Evolutionary conservation across 2,329 filamentous ascomycete genomes (phyloP).

Genomic region (Didymella exigua): DNA sequence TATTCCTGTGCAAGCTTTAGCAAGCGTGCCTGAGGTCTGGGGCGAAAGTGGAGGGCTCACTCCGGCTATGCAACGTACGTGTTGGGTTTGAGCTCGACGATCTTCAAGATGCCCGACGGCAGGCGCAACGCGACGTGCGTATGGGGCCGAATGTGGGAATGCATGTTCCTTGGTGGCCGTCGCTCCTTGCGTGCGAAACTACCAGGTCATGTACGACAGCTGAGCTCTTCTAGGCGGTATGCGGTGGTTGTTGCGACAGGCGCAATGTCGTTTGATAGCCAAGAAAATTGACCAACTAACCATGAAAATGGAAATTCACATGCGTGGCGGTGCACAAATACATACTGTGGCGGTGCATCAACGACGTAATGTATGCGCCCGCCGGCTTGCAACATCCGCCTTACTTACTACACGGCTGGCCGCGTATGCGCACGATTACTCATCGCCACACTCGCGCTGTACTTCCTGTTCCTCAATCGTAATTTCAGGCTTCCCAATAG

Average conservation of each 20-base stretch:
- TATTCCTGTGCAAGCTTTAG: constrained; percentile 63
- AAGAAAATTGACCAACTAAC: neutral
- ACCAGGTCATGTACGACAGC: constrained; percentile 21
- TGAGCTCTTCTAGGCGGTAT: constrained; percentile 1
- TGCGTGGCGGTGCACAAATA: too few relatives aligned
- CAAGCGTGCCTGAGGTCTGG: neutral
- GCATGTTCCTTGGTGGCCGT: constrained; percentile 43
- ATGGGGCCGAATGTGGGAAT: constrained; percentile 56
- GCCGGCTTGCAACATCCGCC: constrained; percentile 1
- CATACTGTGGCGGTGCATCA: neutral
- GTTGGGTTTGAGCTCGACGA: constrained; percentile 65
- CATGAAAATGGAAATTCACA: constrained; percentile 10
- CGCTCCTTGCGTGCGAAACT: constrained; percentile 1
- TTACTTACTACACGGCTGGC: neutral
- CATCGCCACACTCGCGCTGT: neutral
- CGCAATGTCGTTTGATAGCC: neutral
- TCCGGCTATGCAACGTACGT: constrained; percentile 61
- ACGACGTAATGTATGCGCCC: too few relatives aligned
- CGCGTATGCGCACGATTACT: constrained; percentile 5
- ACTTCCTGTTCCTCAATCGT: neutral
- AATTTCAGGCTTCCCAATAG: neutral
- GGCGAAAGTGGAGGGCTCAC: constrained; percentile 34
- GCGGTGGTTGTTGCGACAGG: constrained; percentile 12
- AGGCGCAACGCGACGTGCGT: constrained; percentile 61
- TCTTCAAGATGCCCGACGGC: constrained; percentile 63